Conservation (phyloP, 148 eudicot genomes). For the Diospyros lotus region DNA sequence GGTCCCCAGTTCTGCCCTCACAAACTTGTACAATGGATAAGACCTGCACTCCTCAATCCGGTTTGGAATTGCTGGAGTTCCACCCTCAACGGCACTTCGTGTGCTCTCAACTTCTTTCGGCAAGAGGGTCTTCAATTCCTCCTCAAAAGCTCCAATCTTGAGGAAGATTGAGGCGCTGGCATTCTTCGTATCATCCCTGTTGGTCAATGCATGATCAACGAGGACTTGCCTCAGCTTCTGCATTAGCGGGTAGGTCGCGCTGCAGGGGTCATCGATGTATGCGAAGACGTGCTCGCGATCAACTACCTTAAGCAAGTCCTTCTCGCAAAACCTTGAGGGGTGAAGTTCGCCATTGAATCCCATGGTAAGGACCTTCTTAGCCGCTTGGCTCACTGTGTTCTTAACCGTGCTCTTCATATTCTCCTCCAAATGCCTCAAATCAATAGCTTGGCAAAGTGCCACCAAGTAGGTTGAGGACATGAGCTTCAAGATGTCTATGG, state of each 20-base stretch:
- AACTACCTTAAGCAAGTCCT: conserved; percentile 21
- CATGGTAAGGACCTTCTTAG: conserved; percentile 21
- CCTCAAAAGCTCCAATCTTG: conserved; percentile 28
- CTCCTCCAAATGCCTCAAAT: conserved; percentile 30
- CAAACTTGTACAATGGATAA: conserved; percentile 22
- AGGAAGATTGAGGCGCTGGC: conserved; percentile 11
- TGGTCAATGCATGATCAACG: conserved; percentile 22
- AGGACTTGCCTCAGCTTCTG: conserved; percentile 25
- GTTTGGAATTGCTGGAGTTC: conserved; percentile 15
- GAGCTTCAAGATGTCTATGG: conserved; percentile 25
- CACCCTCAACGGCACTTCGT: conserved; percentile 8
- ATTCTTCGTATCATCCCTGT: conserved; percentile 8
- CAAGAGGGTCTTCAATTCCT: conserved; percentile 21
- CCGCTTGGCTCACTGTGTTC: conserved; percentile 22
- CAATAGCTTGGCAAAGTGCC: conserved; percentile 25
- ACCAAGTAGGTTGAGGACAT: conserved; percentile 25
- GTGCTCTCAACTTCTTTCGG: conserved; percentile 24
- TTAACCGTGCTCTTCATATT: conserved; percentile 22
- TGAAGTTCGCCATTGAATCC: conserved; percentile 21
- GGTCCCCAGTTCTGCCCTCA: conserved; percentile 18
- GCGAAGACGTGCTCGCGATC: conserved; percentile 21
- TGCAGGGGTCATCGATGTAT: conserved; percentile 25
- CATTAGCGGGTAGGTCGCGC: conserved; percentile 23
- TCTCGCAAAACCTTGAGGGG: conserved; percentile 29
- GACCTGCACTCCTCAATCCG: conserved; percentile 21